phyloP scores from a whole-genome alignment of 2,329 filamentous ascomycete species.

The Monosporascus sp. region DNA sequence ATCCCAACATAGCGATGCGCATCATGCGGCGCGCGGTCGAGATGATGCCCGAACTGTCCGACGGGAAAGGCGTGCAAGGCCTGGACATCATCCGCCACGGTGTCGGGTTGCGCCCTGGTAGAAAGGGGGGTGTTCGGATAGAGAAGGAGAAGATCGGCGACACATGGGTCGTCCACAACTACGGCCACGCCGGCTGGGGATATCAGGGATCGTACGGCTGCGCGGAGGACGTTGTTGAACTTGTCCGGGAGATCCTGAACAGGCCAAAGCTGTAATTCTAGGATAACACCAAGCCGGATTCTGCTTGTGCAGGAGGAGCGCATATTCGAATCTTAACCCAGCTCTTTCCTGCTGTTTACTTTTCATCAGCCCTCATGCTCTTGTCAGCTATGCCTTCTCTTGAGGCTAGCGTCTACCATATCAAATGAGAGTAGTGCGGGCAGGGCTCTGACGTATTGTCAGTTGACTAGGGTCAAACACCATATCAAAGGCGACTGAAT shows the following conservation, averaged over 20 bases:
- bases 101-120: conserved; percentile 73
- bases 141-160: conserved; percentile 66
- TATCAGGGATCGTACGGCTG: conserved; percentile 68
- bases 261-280: conserved; percentile 14
- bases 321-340: too few species aligned
- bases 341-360: too few species aligned
- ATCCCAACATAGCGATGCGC: conserved; percentile 70
- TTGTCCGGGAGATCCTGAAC: conserved; percentile 57
- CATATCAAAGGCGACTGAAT: too few species aligned
- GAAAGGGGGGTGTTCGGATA: conserved; percentile 67
- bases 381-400: too few species aligned
- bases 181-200: conserved; percentile 75
- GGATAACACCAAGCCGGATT: too few species aligned
- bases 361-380: too few species aligned
- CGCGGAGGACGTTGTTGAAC: conserved; percentile 57
- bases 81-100: conserved; percentile 74
- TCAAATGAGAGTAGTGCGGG: too few species aligned
- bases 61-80: conserved; percentile 63
- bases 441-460: too few species aligned
- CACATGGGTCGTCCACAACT: conserved; percentile 69
- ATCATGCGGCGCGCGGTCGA: conserved; percentile 78
- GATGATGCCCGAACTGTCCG: conserved; percentile 57
- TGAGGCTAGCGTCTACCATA: too few species aligned
- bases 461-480: too few species aligned
- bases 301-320: too few species aligned